phyloP scores from a whole-genome alignment of 139 green algal genomes.

The Chlorella ohadii region DNA sequence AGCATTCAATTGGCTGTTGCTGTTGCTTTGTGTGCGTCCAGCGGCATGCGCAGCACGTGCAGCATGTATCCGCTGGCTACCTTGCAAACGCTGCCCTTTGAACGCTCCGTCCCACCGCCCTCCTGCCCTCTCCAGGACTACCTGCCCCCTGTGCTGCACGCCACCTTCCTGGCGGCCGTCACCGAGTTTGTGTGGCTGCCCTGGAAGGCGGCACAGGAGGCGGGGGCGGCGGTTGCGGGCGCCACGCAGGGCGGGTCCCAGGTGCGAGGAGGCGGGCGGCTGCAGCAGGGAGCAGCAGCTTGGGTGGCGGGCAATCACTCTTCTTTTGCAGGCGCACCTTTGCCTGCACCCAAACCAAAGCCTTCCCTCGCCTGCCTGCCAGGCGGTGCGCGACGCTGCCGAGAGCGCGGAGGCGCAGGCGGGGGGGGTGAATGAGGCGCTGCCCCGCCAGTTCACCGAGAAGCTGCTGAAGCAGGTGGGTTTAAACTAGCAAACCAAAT shows the following conservation, averaged over 20 bases:
- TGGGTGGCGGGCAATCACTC: no score
- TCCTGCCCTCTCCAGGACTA: constrained; percentile 58
- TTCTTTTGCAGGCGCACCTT: no score
- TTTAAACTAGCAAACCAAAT: no score
- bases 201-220: constrained; percentile 71
- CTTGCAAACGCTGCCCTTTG: no score
- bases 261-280: constrained; percentile 15
- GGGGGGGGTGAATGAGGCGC: constrained; percentile 52
- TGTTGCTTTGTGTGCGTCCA: no score
- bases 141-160: constrained; percentile 74
- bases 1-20: no score
- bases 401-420: constrained; percentile 63
- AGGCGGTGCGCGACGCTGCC: constrained; percentile 53
- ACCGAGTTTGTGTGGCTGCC: constrained; percentile 91
- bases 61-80: no score
- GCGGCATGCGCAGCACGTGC: no score
- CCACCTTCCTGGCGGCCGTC: constrained; percentile 70
- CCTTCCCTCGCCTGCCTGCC: no score
- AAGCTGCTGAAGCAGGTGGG: constrained; percentile 70
- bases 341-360: no score
- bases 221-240: neutral
- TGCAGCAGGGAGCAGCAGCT: no score
- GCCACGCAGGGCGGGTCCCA: constrained; percentile 49
- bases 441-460: constrained; percentile 71
- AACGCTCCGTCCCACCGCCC: no score